phyloP scores from a whole-genome alignment of 306 rosid species.

The Dryas drummondii region DNA sequence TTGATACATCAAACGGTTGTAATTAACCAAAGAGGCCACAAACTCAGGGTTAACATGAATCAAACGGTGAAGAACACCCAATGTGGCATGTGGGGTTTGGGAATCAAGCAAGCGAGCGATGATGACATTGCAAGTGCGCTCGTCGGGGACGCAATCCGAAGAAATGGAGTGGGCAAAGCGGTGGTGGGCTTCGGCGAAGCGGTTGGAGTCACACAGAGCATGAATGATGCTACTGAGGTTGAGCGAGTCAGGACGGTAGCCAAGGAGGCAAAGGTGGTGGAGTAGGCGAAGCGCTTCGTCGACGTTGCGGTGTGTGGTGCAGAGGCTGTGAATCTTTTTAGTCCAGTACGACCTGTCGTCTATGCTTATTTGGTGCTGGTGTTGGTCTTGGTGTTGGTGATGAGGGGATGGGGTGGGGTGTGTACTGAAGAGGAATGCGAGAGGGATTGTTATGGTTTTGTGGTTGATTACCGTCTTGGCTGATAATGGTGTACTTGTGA shows the following conservation, averaged over 20 bases:
- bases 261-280: slow-evolving; percentile 46
- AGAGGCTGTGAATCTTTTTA: slow-evolving; percentile 45
- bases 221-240: slow-evolving; percentile 55
- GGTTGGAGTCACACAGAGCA: slow-evolving; percentile 64
- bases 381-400: not conserved
- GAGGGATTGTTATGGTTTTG: slow-evolving; percentile 22
- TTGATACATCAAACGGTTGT: slow-evolving; percentile 80
- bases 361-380: slow-evolving; percentile 24
- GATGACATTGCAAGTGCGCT: slow-evolving; percentile 79
- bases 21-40: slow-evolving; percentile 66
- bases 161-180: slow-evolving; percentile 49
- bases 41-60: slow-evolving; percentile 50
- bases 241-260: slow-evolving; percentile 43
- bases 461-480: slow-evolving; percentile 13
- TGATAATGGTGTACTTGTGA: slow-evolving; percentile 2
- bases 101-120: slow-evolving; percentile 63
- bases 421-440: slow-evolving; percentile 20
- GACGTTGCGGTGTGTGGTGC: slow-evolving; percentile 38
- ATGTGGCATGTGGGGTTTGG: slow-evolving; percentile 46
- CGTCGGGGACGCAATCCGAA: slow-evolving; percentile 58
- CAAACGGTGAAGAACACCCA: slow-evolving; percentile 39
- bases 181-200: slow-evolving; percentile 68
- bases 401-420: not conserved
- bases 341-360: slow-evolving; percentile 45
- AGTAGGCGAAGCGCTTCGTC: slow-evolving; percentile 51